A percentile compares a stretch with the other conserved stretches of the same genome.
phyloP scores from a whole-genome alignment of 164 flowering plant genomes.

The Houttuynia cordata region DNA sequence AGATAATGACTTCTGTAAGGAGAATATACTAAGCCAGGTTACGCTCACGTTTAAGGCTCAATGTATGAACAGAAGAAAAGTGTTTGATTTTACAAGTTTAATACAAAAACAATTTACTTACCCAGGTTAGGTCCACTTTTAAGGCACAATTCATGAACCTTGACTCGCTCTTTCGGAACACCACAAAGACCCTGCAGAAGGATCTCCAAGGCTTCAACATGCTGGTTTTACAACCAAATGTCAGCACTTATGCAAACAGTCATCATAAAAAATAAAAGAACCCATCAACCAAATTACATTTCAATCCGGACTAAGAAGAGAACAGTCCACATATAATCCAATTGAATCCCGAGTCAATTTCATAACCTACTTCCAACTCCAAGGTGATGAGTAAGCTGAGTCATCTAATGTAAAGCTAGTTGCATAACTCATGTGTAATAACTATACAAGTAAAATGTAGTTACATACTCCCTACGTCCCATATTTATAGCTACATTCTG shows the following conservation, averaged over 20 bases:
- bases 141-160: conserved; percentile 80
- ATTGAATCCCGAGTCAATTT: no score
- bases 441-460: no score
- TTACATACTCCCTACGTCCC: no score
- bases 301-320: no score
- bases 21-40: no score
- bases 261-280: not conserved
- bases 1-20: not conserved
- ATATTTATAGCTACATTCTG: no score
- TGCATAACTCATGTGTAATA: no score
- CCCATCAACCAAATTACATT: not conserved
- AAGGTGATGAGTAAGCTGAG: no score
- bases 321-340: no score
- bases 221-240: conserved; percentile 24
- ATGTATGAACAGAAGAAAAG: not conserved
- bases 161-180: conserved; percentile 63
- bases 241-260: not conserved
- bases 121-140: conserved; percentile 85
- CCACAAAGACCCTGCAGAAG: conserved; percentile 96
- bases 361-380: no score
- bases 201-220: conserved; percentile 94
- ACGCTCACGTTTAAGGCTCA: not conserved
- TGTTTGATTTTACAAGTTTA: not conserved
- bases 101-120: conserved; percentile 12
- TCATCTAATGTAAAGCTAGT: no score